Evolutionary conservation across 192 early-diverging fungal species (phyloP).

Genomic region (Entomortierella parvispora): DNA sequence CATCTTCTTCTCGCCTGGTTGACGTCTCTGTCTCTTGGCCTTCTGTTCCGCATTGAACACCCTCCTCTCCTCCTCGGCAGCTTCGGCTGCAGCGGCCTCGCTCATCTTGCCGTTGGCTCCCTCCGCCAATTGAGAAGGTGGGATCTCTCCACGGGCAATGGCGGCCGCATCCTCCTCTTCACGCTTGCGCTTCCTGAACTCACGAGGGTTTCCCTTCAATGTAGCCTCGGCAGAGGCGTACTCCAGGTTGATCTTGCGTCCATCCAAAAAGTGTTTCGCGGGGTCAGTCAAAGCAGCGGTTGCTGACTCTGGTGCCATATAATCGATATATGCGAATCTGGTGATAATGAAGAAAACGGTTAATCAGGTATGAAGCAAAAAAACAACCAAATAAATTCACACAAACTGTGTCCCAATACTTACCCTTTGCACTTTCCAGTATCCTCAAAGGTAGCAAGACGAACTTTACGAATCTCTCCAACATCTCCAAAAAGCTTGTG

Average conservation of each 20-base stretch:
- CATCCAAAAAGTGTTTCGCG: constrained; percentile 63
- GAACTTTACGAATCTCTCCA: constrained; percentile 73
- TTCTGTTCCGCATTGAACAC: constrained; percentile 35
- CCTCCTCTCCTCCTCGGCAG: constrained; percentile 16
- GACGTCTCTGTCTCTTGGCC: constrained; percentile 39
- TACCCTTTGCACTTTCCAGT: constrained; percentile 82
- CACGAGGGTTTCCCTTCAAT: constrained; percentile 70
- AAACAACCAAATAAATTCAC: constrained; percentile 9
- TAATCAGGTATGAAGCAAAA: constrained; percentile 1
- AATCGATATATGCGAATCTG: constrained; percentile 79
- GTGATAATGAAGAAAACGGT: not conserved
- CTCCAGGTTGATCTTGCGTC: constrained; percentile 69
- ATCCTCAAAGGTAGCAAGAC: constrained; percentile 79
- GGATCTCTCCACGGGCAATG: constrained; percentile 27
- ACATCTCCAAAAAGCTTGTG: constrained; percentile 67
- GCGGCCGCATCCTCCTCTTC: constrained; percentile 47
- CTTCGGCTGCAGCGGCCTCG: constrained; percentile 12
- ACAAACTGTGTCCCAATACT: not conserved
- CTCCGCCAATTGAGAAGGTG: constrained; percentile 15
- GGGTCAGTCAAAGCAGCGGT: constrained; percentile 69
- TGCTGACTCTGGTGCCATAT: constrained; percentile 67
- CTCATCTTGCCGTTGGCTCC: not conserved
- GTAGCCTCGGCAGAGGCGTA: constrained; percentile 76
- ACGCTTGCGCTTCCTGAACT: constrained; percentile 58
- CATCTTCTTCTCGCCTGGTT: constrained; percentile 46